Base-by-base conservation (phyloP, 202 grass and related monocot species). In the Alloteropsis angusta region DNA sequence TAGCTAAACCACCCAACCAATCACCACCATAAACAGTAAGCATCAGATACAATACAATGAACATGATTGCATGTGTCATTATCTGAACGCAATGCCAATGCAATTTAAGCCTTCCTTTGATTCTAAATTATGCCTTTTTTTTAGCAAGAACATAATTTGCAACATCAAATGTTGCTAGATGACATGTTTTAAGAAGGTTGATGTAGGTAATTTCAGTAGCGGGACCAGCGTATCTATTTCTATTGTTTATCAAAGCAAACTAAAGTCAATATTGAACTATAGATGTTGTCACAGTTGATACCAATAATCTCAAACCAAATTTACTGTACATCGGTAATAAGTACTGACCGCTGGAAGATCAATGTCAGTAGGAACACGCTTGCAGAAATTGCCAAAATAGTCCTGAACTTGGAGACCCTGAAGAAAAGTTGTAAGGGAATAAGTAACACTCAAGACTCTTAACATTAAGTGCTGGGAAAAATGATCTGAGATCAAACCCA, bases 321-420 rank as follows among this genome's bases (percentile, higher is more conserved):
- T 23, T 16, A 56, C 2, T 54, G 34, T 28, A n/a, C 26, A 54
- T 3, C 23, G 72, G 12, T 72, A 9, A 62, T 45, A 62, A 34
- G 48, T 53, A 93, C 88, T 86, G 13, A 89, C 88, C 35, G 74
- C 85, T 78, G 88, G 88, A 84, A 97, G 93, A 87, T 97, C 88
- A 82, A 97, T 93, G 81, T 97, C 93, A 68, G 93, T 91, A 81
- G 93, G 90, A 86, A 97, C 91, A 58, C 93, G 88, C 81, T 93
- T 97, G 88, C 84, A 93, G 66, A 97, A 89, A 78, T 89, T 93
- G 58, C 90, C 86, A 66, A 83, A 87, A 71, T 97, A 93, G 28
- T 93, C 90, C 52, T 93, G 93, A 89, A 97, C 86, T 89, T 93
- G 88, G 35, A 97, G 86, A 4, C 90, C 90, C 90, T 93, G 10